These are phyloP conservation scores for Thozetella sp. DNA, from an alignment of 495 filamentous ascomycete species.

Conservation along the genomic window DNA sequence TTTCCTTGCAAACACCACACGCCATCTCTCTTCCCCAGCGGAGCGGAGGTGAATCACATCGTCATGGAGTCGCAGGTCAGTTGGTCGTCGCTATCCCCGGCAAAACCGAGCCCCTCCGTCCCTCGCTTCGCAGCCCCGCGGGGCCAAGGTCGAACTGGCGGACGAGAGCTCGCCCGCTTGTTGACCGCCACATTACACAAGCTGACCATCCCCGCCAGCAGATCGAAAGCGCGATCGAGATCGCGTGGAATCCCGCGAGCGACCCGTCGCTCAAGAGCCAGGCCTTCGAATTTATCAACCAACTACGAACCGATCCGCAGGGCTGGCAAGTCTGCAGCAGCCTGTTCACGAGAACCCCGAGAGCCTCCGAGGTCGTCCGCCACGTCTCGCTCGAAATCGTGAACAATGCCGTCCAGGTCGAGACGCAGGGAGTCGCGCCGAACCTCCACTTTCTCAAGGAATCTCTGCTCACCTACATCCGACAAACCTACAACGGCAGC, in stretches of 20 bases:
- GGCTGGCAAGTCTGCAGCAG: constrained; percentile 85
- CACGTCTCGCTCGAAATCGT: constrained; percentile 87
- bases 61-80: neutral
- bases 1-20: neutral
- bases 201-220: constrained; percentile 31
- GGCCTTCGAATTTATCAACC: constrained; percentile 86
- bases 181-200: neutral
- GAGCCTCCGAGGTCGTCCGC: constrained; percentile 78
- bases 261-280: constrained; percentile 76
- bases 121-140: too few species aligned
- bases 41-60: neutral
- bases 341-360: constrained; percentile 84
- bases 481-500: constrained; percentile 66
- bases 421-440: constrained; percentile 67
- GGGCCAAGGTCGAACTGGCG: neutral
- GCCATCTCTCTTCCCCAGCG: neutral
- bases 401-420: constrained; percentile 81
- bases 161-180: neutral
- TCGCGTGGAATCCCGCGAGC: constrained; percentile 78
- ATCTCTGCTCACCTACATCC: constrained; percentile 75
- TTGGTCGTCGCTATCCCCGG: too few species aligned
- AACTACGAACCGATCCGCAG: constrained; percentile 73
- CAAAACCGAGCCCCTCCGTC: too few species aligned
- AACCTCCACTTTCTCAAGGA: constrained; percentile 73
- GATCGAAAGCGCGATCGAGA: constrained; percentile 91